Conservation (phyloP, 2,329 filamentous ascomycete genomes). For the Cercospora brassicicola region DNA sequence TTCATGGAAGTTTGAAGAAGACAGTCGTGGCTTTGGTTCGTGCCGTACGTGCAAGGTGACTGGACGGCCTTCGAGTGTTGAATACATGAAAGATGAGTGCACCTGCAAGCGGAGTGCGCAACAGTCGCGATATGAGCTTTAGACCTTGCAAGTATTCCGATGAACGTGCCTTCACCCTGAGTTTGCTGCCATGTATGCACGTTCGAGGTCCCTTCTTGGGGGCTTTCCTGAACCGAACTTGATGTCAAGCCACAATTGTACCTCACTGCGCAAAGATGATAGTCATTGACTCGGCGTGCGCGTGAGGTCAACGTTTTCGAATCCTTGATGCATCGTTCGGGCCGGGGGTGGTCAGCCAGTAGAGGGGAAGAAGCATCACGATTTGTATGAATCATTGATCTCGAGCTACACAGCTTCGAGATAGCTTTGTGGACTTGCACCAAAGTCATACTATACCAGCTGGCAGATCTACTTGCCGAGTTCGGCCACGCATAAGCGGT, state of each 20-base stretch:
- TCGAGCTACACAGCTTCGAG: background rate
- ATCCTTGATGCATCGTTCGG: background rate
- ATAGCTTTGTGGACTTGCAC: background rate
- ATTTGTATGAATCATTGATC: background rate
- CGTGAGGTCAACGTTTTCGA: too few species aligned
- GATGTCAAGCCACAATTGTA: too few species aligned
- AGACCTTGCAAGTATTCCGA: background rate
- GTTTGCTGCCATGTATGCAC: background rate
- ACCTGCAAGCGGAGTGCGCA: background rate
- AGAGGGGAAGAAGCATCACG: background rate
- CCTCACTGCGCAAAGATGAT: too few species aligned
- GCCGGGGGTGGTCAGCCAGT: background rate
- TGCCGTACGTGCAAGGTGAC: background rate
- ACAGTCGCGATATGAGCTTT: background rate
- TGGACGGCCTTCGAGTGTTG: background rate
- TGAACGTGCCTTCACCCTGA: background rate
- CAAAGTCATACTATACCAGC: background rate
- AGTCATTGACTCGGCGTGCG: too few species aligned
- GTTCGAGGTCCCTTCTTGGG: too few species aligned
- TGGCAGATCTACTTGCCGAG: background rate
- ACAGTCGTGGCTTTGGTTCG: background rate
- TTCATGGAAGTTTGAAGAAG: background rate
- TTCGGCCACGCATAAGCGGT: background rate
- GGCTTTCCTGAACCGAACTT: too few species aligned
- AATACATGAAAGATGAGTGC: background rate